These are phyloP conservation scores for Alectoria sarmentosa DNA, from an alignment of 495 filamentous ascomycete species.

Conservation along the genomic window DNA sequence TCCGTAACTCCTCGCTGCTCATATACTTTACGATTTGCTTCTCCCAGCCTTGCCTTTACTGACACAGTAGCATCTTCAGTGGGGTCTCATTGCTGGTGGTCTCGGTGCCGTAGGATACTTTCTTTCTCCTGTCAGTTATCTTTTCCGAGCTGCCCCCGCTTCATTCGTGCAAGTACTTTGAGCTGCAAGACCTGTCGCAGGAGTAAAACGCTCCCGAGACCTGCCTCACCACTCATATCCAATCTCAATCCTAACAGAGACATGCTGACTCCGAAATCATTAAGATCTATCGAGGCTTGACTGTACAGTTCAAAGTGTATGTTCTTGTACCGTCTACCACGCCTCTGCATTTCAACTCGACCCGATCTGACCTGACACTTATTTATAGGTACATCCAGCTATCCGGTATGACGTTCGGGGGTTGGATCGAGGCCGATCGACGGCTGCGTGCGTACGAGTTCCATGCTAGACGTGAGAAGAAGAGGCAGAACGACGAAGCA, in stretches of 20 bases:
- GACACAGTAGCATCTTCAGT: slow-evolving; percentile 34
- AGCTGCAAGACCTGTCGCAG: too few relatives aligned
- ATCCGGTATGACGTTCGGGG: slow-evolving; percentile 78
- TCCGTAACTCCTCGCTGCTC: slow-evolving; percentile 5
- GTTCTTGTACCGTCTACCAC: slow-evolving; percentile 2
- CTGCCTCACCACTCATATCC: too few relatives aligned
- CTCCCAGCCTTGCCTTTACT: neutral
- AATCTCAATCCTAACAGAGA: too few relatives aligned
- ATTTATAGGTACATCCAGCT: slow-evolving; percentile 67
- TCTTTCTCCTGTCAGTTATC: slow-evolving; percentile 58
- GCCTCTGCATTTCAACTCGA: neutral
- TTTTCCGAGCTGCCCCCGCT: too few relatives aligned
- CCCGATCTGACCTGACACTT: slow-evolving; percentile 7
- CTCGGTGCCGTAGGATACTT: slow-evolving; percentile 50
- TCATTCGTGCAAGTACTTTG: too few relatives aligned
- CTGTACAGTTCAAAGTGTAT: slow-evolving; percentile 84
- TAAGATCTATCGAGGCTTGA: slow-evolving; percentile 76
- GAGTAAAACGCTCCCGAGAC: too few relatives aligned
- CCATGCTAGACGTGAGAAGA: slow-evolving; percentile 43
- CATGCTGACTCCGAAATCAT: too few relatives aligned
- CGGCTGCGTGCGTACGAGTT: slow-evolving; percentile 58
- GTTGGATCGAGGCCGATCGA: slow-evolving; percentile 76
- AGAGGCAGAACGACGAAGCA: slow-evolving; percentile 56
- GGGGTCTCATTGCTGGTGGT: slow-evolving; percentile 52
- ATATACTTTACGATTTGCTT: neutral